phyloP scores from a whole-genome alignment of 768 basidiomycete genomes.

The Phanerochaete sordida region DNA sequence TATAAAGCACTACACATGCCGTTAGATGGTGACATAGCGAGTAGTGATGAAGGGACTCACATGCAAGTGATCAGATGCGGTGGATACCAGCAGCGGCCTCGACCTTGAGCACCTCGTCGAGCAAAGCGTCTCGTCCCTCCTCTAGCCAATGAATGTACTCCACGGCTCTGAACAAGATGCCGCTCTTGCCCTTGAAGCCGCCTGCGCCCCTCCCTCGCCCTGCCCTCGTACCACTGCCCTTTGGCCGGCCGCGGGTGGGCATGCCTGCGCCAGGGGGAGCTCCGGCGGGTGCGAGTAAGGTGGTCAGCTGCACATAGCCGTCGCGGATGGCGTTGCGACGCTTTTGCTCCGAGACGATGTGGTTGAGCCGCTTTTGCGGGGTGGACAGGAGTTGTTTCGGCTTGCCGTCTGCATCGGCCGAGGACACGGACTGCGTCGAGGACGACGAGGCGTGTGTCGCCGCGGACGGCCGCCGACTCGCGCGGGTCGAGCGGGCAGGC shows the following conservation, averaged over 20 bases:
- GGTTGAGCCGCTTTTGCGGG: conserved; percentile 86
- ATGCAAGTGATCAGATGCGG: not conserved
- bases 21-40: not conserved
- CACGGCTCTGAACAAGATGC: conserved; percentile 81
- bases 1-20: not conserved
- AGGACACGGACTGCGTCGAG: conserved; percentile 5
- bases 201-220: conserved; percentile 40
- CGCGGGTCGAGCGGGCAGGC: conserved; percentile 34
- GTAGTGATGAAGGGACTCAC: not conserved
- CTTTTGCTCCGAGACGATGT: conserved; percentile 94
- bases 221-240: conserved; percentile 60
- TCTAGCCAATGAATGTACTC: conserved; percentile 88
- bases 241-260: conserved; percentile 77
- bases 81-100: conserved; percentile 65
- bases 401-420: conserved; percentile 18
- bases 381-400: conserved; percentile 70
- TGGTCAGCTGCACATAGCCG: conserved; percentile 83
- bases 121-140: conserved; percentile 69
- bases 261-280: conserved; percentile 60
- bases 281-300: conserved; percentile 78
- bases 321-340: conserved; percentile 89
- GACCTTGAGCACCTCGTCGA: conserved; percentile 61
- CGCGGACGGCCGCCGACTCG: conserved; percentile 23
- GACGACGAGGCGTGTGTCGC: conserved; percentile 18
- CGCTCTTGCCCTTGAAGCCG: conserved; percentile 83